Percentiles rank a stretch among this genome's conserved stretches.
Evolutionary conservation across 352 stramenopile genomes (phyloP).

Genomic region (Globisporangium recalcitrans): DNA sequence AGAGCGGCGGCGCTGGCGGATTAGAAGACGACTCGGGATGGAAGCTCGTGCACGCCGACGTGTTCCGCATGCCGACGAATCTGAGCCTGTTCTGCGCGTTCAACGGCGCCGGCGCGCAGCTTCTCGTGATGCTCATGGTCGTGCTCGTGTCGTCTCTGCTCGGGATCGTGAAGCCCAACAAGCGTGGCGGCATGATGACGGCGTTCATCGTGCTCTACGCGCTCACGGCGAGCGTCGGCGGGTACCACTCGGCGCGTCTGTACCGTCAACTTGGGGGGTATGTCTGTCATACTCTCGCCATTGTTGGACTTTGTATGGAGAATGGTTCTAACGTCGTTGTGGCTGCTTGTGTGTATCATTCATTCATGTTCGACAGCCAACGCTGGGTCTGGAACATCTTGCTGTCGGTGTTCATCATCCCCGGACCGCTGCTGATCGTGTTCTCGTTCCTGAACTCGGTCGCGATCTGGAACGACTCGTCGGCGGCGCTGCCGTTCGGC

Average conservation of each 20-base stretch:
- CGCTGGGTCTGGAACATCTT: constrained; percentile 96
- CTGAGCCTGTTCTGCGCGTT: constrained; percentile 90
- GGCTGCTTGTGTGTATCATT: not conserved
- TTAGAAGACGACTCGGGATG: constrained; percentile 97
- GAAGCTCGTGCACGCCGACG: constrained; percentile 99
- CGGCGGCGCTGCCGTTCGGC: constrained; percentile 92
- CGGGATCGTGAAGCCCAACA: constrained; percentile 91
- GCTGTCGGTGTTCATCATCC: constrained; percentile 89
- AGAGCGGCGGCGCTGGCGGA: constrained; percentile 73
- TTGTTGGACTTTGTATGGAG: not conserved
- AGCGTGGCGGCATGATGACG: constrained; percentile 90
- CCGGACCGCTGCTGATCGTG: constrained; percentile 84
- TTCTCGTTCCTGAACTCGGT: constrained; percentile 96
- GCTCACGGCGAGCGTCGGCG: constrained; percentile 90
- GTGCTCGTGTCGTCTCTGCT: constrained; percentile 91
- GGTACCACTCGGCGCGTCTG: constrained; percentile 89
- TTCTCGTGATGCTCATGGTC: constrained; percentile 90
- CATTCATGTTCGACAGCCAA: constrained; percentile 23
- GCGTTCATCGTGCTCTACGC: constrained; percentile 94
- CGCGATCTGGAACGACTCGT: constrained; percentile 93
- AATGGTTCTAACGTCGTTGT: not conserved
- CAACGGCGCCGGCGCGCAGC: constrained; percentile 90
- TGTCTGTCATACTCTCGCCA: not conserved
- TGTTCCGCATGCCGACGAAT: constrained; percentile 95
- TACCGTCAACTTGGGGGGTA: constrained; percentile 92